phyloP scores from a whole-genome alignment of 345 rosid species.

The Camelina laxa region DNA sequence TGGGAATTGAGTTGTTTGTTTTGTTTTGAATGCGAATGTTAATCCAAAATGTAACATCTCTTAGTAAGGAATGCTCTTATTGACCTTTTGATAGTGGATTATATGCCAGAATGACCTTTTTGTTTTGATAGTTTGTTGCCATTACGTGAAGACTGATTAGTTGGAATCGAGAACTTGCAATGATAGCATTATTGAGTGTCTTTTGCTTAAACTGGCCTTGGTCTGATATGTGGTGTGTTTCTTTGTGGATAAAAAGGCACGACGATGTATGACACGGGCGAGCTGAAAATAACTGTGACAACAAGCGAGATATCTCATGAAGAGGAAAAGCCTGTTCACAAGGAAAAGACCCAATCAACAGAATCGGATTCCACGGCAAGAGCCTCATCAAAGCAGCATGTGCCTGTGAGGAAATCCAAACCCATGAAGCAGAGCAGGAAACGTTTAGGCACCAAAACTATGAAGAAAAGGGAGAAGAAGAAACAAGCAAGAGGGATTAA shows the following conservation, averaged over 20 bases:
- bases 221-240: slow-evolving; percentile 20
- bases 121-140: not conserved
- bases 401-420: slow-evolving; percentile 58
- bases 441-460: slow-evolving; percentile 53
- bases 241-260: slow-evolving; percentile 51
- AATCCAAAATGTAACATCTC: not conserved
- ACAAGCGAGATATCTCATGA: slow-evolving; percentile 73
- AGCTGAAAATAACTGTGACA: slow-evolving; percentile 73
- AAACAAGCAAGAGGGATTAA: slow-evolving; percentile 61
- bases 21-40: not conserved
- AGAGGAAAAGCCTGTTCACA: slow-evolving; percentile 49
- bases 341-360: slow-evolving; percentile 35
- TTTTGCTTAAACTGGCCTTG: not conserved
- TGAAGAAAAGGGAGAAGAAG: slow-evolving; percentile 54
- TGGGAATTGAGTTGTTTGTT: not conserved
- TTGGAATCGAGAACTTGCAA: not conserved
- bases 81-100: too few relatives aligned
- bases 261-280: slow-evolving; percentile 62
- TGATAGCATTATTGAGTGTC: not conserved
- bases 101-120: not conserved
- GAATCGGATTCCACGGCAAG: slow-evolving; percentile 43
- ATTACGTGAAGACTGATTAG: not conserved
- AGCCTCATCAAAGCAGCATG: slow-evolving; percentile 38
- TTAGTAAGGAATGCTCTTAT: not conserved
- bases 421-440: slow-evolving; percentile 60